A percentile compares a stretch with the other conserved stretches of the same genome.
These are phyloP conservation scores for Galium porrigens DNA, from an alignment of 305 asterid species.

Conservation along the genomic window DNA sequence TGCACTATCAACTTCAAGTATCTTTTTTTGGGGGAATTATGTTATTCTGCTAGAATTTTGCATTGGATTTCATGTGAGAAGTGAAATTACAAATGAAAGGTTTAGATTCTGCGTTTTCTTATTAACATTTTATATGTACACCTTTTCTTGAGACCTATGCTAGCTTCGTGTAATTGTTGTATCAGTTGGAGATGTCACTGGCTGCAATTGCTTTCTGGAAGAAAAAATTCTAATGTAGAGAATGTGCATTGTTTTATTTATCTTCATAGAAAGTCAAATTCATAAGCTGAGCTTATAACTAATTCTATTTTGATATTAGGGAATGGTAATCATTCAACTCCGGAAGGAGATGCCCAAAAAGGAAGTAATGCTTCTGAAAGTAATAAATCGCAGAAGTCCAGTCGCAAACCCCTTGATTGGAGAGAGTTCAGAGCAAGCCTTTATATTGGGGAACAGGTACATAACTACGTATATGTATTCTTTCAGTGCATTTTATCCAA, in stretches of 20 bases:
- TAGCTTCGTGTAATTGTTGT: not conserved
- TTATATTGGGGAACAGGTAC: slow-evolving; percentile 72
- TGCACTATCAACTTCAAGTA: not conserved
- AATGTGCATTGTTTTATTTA: not conserved
- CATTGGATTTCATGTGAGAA: not conserved
- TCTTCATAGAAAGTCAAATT: not conserved
- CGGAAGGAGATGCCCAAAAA: slow-evolving; percentile 50
- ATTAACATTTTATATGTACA: not conserved
- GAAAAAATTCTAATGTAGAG: not conserved
- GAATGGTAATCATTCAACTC: slow-evolving; percentile 29
- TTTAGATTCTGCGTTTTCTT: not conserved
- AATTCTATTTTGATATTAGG: slow-evolving; percentile 17
- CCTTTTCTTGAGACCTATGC: not conserved
- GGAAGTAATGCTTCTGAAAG: slow-evolving; percentile 40
- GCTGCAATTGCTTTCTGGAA: not conserved
- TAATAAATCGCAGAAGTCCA: slow-evolving; percentile 35
- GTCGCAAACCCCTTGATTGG: slow-evolving; percentile 68
- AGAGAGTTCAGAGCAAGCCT: slow-evolving; percentile 89
- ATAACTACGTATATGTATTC: slow-evolving; percentile 2
- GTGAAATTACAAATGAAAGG: not conserved
- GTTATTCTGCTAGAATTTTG: not conserved
- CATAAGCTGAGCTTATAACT: not conserved
- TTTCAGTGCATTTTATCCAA: not conserved
- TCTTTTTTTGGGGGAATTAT: not conserved
- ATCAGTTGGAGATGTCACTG: not conserved